phyloP scores from a whole-genome alignment of 768 basidiomycete species.

The Suillus cothurnatus region DNA sequence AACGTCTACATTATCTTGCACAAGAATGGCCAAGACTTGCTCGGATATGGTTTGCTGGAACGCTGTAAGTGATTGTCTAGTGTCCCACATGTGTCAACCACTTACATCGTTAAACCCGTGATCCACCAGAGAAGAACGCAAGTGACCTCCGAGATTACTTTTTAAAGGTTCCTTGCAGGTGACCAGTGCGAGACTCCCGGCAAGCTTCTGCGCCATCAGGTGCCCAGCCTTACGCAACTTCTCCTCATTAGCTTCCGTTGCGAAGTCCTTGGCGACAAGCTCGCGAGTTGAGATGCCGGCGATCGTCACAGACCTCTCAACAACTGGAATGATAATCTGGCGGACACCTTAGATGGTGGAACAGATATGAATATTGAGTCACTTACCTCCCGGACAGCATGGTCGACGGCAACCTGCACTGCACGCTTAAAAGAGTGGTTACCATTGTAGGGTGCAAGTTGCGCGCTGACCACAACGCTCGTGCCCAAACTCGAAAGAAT shows the following conservation, averaged over 20 bases:
- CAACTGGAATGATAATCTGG: constrained; percentile 94
- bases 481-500: constrained; percentile 72
- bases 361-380: background rate
- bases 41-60: constrained; percentile 74
- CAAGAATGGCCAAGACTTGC: constrained; percentile 74
- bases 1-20: constrained; percentile 89
- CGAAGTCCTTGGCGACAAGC: constrained; percentile 94
- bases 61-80: constrained; percentile 13
- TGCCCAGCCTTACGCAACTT: constrained; percentile 92
- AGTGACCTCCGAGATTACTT: constrained; percentile 85
- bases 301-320: constrained; percentile 97
- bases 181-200: constrained; percentile 93
- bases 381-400: constrained; percentile 89
- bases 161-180: constrained; percentile 98
- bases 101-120: constrained; percentile 87
- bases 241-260: constrained; percentile 87
- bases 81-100: constrained; percentile 11
- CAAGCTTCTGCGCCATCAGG: constrained; percentile 95
- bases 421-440: constrained; percentile 90
- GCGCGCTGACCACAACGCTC: constrained; percentile 76
- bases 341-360: constrained; percentile 5
- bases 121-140: constrained; percentile 81
- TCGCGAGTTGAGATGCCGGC: constrained; percentile 97
- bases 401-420: constrained; percentile 87
- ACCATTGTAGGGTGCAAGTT: constrained; percentile 69